phyloP scores from a whole-genome alignment of 78 protist species.

The Bigelowiella natans region DNA sequence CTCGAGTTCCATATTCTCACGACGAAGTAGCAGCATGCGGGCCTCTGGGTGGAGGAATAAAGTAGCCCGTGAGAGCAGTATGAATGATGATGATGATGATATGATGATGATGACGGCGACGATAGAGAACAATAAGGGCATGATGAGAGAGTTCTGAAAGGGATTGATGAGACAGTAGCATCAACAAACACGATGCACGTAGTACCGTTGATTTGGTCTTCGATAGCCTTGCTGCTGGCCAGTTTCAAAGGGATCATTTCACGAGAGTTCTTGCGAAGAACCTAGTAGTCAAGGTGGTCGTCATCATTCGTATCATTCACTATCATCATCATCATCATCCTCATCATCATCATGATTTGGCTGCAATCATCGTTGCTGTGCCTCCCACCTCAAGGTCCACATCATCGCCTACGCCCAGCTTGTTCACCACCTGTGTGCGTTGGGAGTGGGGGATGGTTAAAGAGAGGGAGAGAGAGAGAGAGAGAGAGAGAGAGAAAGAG shows the following conservation, averaged over 20 bases:
- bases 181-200: too few relatives aligned
- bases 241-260: not conserved
- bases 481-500: not conserved
- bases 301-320: too few relatives aligned
- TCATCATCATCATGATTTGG: not conserved
- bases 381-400: not conserved
- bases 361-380: not conserved
- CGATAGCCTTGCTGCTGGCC: not conserved
- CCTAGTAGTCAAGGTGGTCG: not conserved
- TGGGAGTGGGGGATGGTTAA: not conserved
- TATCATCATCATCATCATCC: too few relatives aligned
- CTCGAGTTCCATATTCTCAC: too few relatives aligned
- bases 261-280: not conserved
- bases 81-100: too few relatives aligned
- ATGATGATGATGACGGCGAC: too few relatives aligned
- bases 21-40: too few relatives aligned
- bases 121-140: too few relatives aligned
- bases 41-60: too few relatives aligned
- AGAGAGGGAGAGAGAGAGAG: not conserved
- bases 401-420: not conserved
- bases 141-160: too few relatives aligned
- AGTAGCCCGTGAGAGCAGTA: too few relatives aligned
- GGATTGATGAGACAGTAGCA: too few relatives aligned
- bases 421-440: not conserved
- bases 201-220: not conserved